phyloP scores from a whole-genome alignment of 2,329 filamentous ascomycete species.

The Paraconiothyrium sp. region DNA sequence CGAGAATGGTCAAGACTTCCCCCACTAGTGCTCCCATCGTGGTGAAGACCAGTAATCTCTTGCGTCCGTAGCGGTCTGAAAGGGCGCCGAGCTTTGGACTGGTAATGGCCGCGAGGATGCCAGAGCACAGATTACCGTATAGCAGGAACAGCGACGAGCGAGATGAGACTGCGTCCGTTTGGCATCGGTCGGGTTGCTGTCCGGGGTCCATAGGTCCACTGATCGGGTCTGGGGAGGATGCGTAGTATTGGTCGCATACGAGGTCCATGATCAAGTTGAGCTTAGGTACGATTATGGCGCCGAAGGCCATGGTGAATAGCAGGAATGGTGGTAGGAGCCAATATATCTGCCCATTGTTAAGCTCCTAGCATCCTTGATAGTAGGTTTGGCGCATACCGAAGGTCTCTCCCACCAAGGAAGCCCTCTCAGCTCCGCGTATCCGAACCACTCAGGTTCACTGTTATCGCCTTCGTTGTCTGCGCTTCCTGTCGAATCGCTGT shows the following conservation, averaged over 20 bases:
- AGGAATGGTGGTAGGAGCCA: constrained; percentile 69
- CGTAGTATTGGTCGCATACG: constrained; percentile 84
- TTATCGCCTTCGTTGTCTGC: constrained; percentile 20
- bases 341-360: constrained; percentile 17
- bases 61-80: constrained; percentile 87
- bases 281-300: constrained; percentile 84
- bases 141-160: constrained; percentile 81
- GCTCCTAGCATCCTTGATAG: neutral
- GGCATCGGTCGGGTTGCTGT: constrained; percentile 69
- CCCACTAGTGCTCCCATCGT: constrained; percentile 77
- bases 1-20: constrained; percentile 81
- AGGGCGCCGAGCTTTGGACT: constrained; percentile 84
- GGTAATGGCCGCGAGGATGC: constrained; percentile 79
- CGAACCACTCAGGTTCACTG: constrained; percentile 41
- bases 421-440: constrained; percentile 50
- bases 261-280: constrained; percentile 86
- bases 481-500: constrained; percentile 19
- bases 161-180: constrained; percentile 79
- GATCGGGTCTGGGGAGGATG: constrained; percentile 62
- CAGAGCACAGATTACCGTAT: constrained; percentile 76
- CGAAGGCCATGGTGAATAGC: constrained; percentile 85
- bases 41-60: constrained; percentile 75
- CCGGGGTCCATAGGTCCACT: constrained; percentile 50
- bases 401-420: constrained; percentile 61
- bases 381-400: constrained; percentile 52